Evolutionary conservation across 768 basidiomycete genomes (phyloP).

Genomic region (Mycena chlorophos): DNA sequence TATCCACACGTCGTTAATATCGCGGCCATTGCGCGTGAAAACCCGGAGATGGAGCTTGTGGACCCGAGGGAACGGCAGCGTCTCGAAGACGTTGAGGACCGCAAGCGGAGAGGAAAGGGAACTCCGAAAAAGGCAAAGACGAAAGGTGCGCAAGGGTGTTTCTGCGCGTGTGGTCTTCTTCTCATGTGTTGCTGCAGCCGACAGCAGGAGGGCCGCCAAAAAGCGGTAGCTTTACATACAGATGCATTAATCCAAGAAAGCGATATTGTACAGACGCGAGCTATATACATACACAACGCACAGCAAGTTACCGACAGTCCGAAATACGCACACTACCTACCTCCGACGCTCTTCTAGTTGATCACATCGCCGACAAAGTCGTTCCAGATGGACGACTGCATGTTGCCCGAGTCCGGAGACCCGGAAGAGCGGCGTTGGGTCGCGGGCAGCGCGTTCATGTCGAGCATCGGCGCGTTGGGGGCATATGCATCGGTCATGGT

Average conservation of each 20-base stretch:
- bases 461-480: constrained; percentile 36
- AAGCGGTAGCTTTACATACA: constrained; percentile 32
- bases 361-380: constrained; percentile 56
- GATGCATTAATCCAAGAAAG: not conserved
- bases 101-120: constrained; percentile 78
- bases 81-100: constrained; percentile 64
- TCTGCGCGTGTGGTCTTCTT: not conserved
- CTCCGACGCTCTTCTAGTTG: constrained; percentile 14
- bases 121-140: constrained; percentile 78
- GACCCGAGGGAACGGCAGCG: constrained; percentile 70
- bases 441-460: constrained; percentile 38
- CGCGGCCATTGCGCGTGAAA: constrained; percentile 47
- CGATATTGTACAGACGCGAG: constrained; percentile 19
- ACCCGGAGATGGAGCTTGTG: constrained; percentile 59
- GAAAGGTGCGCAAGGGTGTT: constrained; percentile 46
- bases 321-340: not conserved
- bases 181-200: constrained; percentile 34
- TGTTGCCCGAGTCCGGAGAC: constrained; percentile 56
- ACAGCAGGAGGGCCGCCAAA: constrained; percentile 52
- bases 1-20: constrained; percentile 69
- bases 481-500: constrained; percentile 31
- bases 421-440: constrained; percentile 46
- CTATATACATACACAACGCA: constrained; percentile 11
- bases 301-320: constrained; percentile 4
- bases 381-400: constrained; percentile 60